Base-by-base conservation (phyloP, 495 filamentous ascomycete species). In the Penicillium alfredii region DNA sequence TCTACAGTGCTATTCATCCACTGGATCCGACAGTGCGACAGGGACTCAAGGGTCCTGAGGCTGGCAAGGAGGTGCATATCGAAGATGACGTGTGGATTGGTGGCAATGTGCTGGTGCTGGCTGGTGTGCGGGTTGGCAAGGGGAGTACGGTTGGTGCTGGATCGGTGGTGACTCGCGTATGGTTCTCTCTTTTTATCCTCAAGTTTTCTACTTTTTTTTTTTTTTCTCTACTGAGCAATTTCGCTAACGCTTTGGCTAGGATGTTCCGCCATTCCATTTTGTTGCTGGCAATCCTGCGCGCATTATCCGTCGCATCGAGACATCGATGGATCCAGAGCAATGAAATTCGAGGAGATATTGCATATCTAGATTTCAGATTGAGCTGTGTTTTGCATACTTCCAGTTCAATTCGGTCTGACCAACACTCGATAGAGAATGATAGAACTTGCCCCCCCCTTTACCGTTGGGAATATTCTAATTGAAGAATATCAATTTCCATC, bases 81-180 rank as follows among this genome's bases (percentile, higher is more conserved):
- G 84, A 78, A 3, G 83, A 90, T 44, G 88, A 94, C 55, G 86
- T 83, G 33, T 93, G 86, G 86, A 64, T 94, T 34, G 84, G 85
- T 0, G 86, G 84, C 0, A 80, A 41, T 35, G 47, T 34, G 12
- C 28, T 43, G 2, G 32, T 55, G 12, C 38, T 52, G 13, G 40
- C 37, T 7, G 47, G 48, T 7, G 51, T 52, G 6, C 30, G 41
- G 3, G 22, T 55, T 40, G 51, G 47, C 10, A 35, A 29, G 43
- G 81, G 86, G 2, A 74, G 75, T 33, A 80, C 78, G 0, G 68
- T 93, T 39, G 86, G 83, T 1, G 86, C 88, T 8, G 86, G 85
- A 2, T 82, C 80, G 41, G 83, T 92, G 4, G 88, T 92, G 8
- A 89, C 83, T 0, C 90, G 78, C 66, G 86, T 88, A 64, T 42